Conservation (phyloP, 2,329 filamentous ascomycete genomes). For the Fusarium euwallaceae region DNA sequence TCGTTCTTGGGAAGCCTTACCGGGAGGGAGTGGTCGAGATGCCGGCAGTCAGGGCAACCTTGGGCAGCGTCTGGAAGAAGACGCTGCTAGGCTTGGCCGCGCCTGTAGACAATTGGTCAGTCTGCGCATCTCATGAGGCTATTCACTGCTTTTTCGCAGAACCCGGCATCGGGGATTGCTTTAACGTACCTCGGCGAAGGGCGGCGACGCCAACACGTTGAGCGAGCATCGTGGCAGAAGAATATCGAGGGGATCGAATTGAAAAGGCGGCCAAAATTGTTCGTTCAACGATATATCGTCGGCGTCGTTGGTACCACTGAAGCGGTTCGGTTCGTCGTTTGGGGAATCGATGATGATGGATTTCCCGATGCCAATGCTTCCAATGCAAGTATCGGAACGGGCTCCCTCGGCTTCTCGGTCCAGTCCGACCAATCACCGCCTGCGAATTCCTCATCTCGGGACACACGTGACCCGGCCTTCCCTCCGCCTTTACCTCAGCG, state of each 20-base stretch:
- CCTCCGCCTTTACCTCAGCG: no score
- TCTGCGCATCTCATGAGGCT: slow-evolving; percentile 30
- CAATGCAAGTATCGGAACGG: slow-evolving; percentile 41
- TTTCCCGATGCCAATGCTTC: slow-evolving; percentile 25
- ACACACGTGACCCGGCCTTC: slow-evolving; percentile 45
- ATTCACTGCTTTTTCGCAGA: slow-evolving; percentile 27
- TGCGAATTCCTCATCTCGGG: slow-evolving; percentile 54
- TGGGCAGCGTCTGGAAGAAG: slow-evolving; percentile 64
- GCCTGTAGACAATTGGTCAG: slow-evolving; percentile 43
- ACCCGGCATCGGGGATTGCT: neutral
- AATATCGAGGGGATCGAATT: slow-evolving; percentile 14
- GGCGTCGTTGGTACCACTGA: slow-evolving; percentile 23
- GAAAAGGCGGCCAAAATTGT: slow-evolving; percentile 19
- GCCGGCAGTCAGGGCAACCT: slow-evolving; percentile 58
- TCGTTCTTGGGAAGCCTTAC: slow-evolving; percentile 52
- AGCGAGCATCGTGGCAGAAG: slow-evolving; percentile 63
- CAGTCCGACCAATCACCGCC: slow-evolving; percentile 55
- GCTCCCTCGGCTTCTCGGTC: slow-evolving; percentile 60
- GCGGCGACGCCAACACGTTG: slow-evolving; percentile 70
- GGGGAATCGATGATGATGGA: slow-evolving; percentile 40
- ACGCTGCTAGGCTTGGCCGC: slow-evolving; percentile 59
- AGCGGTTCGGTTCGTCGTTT: slow-evolving; percentile 4
- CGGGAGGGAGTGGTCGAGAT: slow-evolving; percentile 61
- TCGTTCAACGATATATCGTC: slow-evolving; percentile 40
- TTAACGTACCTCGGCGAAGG: slow-evolving; percentile 67